These are phyloP conservation scores for Fremontodendron californicum DNA, from an alignment of 345 rosid genomes.

Conservation along the genomic window DNA sequence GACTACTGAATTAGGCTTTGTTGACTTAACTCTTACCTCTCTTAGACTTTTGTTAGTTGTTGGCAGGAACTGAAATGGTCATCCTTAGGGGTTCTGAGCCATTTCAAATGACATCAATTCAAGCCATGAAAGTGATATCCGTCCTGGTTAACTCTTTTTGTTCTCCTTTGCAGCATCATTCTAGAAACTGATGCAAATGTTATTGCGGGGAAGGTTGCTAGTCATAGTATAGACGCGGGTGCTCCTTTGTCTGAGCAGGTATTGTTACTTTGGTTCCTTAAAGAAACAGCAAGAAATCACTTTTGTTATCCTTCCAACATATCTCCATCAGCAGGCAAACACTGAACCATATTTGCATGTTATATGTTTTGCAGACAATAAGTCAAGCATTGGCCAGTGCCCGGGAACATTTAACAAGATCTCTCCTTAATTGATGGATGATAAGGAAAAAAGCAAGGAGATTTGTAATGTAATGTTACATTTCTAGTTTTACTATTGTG, in stretches of 20 bases:
- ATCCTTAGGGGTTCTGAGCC: not conserved
- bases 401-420: conserved; percentile 68
- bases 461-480: not conserved
- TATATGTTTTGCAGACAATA: conserved; percentile 48
- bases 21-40: not conserved
- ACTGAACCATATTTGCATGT: not conserved
- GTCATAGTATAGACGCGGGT: conserved; percentile 50
- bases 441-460: not conserved
- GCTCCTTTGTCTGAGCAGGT: conserved; percentile 84
- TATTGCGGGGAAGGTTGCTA: conserved; percentile 73
- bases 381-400: conserved; percentile 79
- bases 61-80: not conserved
- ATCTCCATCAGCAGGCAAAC: not conserved
- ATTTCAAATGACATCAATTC: not conserved
- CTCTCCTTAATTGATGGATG: conserved; percentile 63
- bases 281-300: not conserved
- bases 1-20: not conserved
- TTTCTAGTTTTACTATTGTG: not conserved
- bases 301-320: not conserved
- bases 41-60: not conserved
- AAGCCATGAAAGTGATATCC: not conserved
- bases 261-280: not conserved
- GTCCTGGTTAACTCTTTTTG: not conserved
- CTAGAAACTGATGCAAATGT: conserved; percentile 79
- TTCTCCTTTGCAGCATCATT: conserved; percentile 42